Evolutionary conservation across 179 eudicot species (phyloP).

Genomic region (Vitellaria paradoxa): DNA sequence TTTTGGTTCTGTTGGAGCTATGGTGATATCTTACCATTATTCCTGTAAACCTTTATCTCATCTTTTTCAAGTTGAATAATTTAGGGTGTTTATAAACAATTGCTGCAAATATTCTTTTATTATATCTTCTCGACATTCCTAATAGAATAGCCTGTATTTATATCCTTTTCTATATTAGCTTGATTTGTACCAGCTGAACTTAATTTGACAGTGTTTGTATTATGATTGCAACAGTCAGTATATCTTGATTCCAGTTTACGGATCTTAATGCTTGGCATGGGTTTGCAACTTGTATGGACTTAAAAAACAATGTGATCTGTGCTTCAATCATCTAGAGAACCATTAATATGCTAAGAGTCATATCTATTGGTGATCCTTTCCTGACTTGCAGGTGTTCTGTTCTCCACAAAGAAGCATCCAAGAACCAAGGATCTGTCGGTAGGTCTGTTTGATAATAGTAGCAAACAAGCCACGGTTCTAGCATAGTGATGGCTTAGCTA

Average conservation of each 20-base stretch:
- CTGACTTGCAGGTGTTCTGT: constrained; percentile 59
- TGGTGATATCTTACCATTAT: background rate
- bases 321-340: background rate
- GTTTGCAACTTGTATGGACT: background rate
- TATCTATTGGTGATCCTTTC: constrained; percentile 3
- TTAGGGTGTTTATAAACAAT: background rate
- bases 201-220: too few relatives aligned
- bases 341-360: background rate
- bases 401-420: constrained; percentile 84
- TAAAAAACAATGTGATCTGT: background rate
- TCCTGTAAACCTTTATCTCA: background rate
- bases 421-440: constrained; percentile 94
- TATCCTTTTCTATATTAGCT: background rate
- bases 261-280: background rate
- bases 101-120: background rate
- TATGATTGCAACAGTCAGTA: too few relatives aligned
- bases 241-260: background rate
- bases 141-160: background rate
- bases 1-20: background rate
- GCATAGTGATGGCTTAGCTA: background rate
- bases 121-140: background rate
- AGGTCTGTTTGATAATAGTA: constrained; percentile 21
- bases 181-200: background rate
- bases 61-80: background rate
- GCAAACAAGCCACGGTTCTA: background rate